Evolutionary conservation across 2,329 filamentous ascomycete species (phyloP).

Genomic region (Aschersonia sp.): DNA sequence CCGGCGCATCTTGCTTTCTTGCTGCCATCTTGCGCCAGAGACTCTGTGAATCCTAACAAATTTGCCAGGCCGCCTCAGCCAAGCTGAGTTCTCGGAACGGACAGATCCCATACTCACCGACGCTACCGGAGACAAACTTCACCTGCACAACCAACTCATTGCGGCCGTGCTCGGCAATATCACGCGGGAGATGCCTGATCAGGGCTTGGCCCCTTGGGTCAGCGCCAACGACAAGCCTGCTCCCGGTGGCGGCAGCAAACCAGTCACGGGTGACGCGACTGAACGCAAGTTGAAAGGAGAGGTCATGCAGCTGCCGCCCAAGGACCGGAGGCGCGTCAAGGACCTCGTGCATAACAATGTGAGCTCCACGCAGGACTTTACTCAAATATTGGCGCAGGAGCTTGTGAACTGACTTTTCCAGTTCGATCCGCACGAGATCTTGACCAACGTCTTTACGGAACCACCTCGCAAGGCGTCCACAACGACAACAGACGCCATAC

Average conservation of each 20-base stretch:
- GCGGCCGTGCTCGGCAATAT: constrained; percentile 55
- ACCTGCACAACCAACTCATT: constrained; percentile 54
- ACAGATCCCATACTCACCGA: constrained; percentile 47
- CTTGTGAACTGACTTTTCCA: constrained; percentile 10
- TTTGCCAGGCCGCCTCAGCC: constrained; percentile 43
- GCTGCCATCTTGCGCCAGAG: no score
- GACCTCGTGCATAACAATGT: constrained; percentile 49
- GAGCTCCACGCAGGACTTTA: neutral
- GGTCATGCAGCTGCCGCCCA: constrained; percentile 55
- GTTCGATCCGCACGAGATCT: constrained; percentile 40
- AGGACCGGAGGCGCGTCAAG: constrained; percentile 52
- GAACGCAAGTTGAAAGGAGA: constrained; percentile 53
- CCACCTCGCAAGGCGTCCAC: constrained; percentile 26
- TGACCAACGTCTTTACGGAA: constrained; percentile 37
- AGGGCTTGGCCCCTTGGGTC: constrained; percentile 55
- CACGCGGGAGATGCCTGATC: constrained; percentile 53
- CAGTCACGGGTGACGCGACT: constrained; percentile 48
- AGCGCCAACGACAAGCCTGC: constrained; percentile 56
- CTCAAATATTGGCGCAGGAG: neutral
- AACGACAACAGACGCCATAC: constrained; percentile 46
- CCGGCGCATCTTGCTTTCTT: no score
- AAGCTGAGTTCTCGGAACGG: constrained; percentile 41
- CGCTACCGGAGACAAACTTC: constrained; percentile 41
- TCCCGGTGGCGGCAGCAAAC: constrained; percentile 41
- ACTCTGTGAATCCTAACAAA: no score